Evolutionary conservation across 805 yeast genomes (phyloP).

Genomic region (Wickerhamiella galacta): DNA sequence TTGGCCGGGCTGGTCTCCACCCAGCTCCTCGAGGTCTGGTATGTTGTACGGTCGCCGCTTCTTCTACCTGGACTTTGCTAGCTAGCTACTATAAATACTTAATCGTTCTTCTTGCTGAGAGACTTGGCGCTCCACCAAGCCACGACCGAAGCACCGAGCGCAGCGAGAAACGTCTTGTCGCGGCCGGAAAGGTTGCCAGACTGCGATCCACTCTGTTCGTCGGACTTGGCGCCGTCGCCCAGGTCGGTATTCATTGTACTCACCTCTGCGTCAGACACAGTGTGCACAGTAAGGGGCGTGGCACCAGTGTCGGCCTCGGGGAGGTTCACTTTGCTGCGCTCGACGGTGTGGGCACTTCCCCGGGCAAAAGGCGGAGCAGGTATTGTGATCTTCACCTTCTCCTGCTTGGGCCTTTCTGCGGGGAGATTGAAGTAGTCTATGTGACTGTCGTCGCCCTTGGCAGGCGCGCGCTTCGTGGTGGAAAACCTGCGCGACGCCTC

Average conservation of each 20-base stretch:
- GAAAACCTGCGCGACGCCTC: conserved; percentile 13
- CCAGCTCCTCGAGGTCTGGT: too few species aligned
- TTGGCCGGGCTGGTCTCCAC: too few species aligned
- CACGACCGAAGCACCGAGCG: conserved; percentile 19
- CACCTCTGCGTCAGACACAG: conserved; percentile 9
- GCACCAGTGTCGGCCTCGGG: conserved; percentile 7
- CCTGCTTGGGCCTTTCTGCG: conserved; percentile 4
- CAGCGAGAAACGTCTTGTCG: conserved; percentile 21
- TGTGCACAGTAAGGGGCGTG: conserved; percentile 14
- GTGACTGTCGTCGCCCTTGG: conserved; percentile 22
- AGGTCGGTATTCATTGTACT: conserved; percentile 17
- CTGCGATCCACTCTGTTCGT: conserved; percentile 7
- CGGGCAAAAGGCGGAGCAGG: conserved; percentile 18
- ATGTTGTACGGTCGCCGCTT: too few species aligned
- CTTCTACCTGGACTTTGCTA: too few species aligned
- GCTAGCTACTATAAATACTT: too few species aligned
- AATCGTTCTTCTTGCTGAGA: conserved; percentile 6
- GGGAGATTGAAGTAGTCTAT: conserved; percentile 24
- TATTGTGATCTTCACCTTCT: conserved; percentile 14
- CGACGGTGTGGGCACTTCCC: conserved; percentile 8
- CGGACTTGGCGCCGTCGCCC: conserved; percentile 11
- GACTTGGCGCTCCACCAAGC: conserved; percentile 24
- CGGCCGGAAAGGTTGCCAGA: conserved; percentile 13
- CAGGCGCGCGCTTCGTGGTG: conserved; percentile 12
- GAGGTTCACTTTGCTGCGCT: conserved; percentile 1